Conservation (phyloP, 345 rosid genomes). For the Trapa incisa region DNA sequence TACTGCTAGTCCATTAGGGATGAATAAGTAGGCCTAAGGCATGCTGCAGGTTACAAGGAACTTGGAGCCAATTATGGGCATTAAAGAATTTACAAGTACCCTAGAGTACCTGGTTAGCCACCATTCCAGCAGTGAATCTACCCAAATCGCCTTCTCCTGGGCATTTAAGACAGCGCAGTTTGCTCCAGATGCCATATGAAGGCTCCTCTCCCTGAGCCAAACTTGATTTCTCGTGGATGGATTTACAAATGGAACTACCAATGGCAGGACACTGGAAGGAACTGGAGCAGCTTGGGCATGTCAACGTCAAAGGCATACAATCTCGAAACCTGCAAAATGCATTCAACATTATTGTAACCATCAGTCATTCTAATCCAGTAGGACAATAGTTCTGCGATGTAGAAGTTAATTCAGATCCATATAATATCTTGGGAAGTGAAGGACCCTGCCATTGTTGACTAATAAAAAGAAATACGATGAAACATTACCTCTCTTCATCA, state of each 20-base stretch:
- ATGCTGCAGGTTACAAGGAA: not conserved
- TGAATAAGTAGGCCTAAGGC: not conserved
- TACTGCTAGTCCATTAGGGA: not conserved
- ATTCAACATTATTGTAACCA: not conserved
- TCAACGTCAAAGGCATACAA: constrained; percentile 65
- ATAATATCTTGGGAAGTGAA: not conserved
- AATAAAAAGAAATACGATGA: not conserved
- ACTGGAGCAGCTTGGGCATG: constrained; percentile 80
- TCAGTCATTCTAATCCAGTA: not conserved
- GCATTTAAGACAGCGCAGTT: constrained; percentile 60
- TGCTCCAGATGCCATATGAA: constrained; percentile 49
- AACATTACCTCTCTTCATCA: constrained; percentile 71
- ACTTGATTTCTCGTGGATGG: constrained; percentile 22
- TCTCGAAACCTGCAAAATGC: constrained; percentile 45
- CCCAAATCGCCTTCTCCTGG: constrained; percentile 51
- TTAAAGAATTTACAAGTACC: not conserved
- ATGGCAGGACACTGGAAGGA: constrained; percentile 64
- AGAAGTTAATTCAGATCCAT: not conserved
- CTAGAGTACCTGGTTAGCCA: constrained; percentile 70
- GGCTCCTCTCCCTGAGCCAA: constrained; percentile 34
- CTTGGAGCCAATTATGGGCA: not conserved
- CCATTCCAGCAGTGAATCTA: constrained; percentile 59
- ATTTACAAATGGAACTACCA: constrained; percentile 36
- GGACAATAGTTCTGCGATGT: not conserved
- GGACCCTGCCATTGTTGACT: not conserved